Evolutionary conservation across 2,329 filamentous ascomycete genomes (phyloP), one percentile per base, ranked within the genome.

Genomic region (Achaetomium macrosporum): DNA sequence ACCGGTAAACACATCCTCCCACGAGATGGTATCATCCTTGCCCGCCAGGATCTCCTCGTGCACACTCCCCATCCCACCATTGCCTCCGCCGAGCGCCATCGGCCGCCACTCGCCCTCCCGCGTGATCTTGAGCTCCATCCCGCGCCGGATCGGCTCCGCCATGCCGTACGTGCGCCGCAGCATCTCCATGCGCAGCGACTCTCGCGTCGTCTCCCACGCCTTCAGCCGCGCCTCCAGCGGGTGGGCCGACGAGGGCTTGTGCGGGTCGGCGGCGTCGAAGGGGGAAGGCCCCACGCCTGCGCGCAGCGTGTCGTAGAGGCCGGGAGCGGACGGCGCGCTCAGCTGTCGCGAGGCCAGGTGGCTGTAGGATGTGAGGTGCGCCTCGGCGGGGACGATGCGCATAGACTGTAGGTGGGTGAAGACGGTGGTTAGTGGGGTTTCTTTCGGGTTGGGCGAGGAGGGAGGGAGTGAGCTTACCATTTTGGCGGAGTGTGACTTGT

Each of bases 91-190:
- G 51, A 95, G 74, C 42, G 81, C 83, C 63, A 82, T 74, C 45
- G 90, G 90, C 64, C 83, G 79, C 86, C 90, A 95, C 70, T 88
- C 84, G 59, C 89, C 86, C 56, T 86, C 83, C 57, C 82, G 76
- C 16, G 88, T 84, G 67, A 95, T 92, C 81, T 90, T 88, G 69
- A 96, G 78, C 77, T 99, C 93, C 93, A 99, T 96, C 57, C 86
- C 88, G 50, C 92, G 83, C 53, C 90, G 84, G 64, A 97, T 84
- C 3, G 93, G 93, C 79, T 97, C 93, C 25, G 88, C 89, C 64
- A 96, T 85, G 60, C 93, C 93, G 70, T 90, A 97, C 43, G 89
- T 85, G 61, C 90, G 87, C 59, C 90, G 84, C 64, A 97, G 81
- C 48, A 84, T 79, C 73, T 91, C 84, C 88, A 96, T 93, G 73